These are phyloP conservation scores for Tolypocladium tropicale DNA, from an alignment of 2,329 filamentous ascomycete genomes.

Conservation along the genomic window DNA sequence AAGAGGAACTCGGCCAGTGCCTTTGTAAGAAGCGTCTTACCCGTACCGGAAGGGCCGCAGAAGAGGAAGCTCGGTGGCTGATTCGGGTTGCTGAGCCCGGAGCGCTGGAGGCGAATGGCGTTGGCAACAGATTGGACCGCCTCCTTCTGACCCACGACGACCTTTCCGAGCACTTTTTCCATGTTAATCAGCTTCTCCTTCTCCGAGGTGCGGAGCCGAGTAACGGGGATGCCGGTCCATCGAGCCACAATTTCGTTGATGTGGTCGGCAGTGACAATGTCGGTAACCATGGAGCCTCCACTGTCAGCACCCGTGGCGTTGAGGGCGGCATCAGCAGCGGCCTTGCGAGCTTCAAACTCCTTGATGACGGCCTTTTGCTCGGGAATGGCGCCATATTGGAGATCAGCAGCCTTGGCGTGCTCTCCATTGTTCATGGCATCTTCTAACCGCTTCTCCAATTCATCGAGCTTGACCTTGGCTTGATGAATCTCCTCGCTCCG, in stretches of 20 bases:
- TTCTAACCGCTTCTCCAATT: conserved; percentile 82
- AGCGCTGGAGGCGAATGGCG: conserved; percentile 88
- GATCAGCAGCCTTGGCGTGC: conserved; percentile 77
- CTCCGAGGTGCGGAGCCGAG: conserved; percentile 84
- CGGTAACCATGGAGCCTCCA: conserved; percentile 70
- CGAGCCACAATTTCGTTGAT: conserved; percentile 97
- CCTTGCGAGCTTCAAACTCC: conserved; percentile 70
- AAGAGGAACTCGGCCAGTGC: conserved; percentile 96
- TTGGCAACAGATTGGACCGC: conserved; percentile 90
- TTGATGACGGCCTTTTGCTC: conserved; percentile 78
- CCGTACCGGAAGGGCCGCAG: conserved; percentile 95
- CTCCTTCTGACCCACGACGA: conserved; percentile 90
- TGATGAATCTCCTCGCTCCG: conserved; percentile 88
- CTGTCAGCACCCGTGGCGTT: conserved; percentile 44
- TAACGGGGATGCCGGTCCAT: conserved; percentile 98
- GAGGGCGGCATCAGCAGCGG: conserved; percentile 63
- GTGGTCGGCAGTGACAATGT: conserved; percentile 90
- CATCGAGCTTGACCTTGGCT: conserved; percentile 88
- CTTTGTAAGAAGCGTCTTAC: conserved; percentile 95
- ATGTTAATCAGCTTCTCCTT: conserved; percentile 98
- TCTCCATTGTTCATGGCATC: conserved; percentile 85
- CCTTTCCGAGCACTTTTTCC: conserved; percentile 74
- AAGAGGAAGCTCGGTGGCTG: conserved; percentile 97
- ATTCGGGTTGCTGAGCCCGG: conserved; percentile 89
- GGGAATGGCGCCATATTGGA: conserved; percentile 95